These are phyloP conservation scores for Mycena vulgaris DNA, from an alignment of 768 basidiomycete species.

Conservation along the genomic window DNA sequence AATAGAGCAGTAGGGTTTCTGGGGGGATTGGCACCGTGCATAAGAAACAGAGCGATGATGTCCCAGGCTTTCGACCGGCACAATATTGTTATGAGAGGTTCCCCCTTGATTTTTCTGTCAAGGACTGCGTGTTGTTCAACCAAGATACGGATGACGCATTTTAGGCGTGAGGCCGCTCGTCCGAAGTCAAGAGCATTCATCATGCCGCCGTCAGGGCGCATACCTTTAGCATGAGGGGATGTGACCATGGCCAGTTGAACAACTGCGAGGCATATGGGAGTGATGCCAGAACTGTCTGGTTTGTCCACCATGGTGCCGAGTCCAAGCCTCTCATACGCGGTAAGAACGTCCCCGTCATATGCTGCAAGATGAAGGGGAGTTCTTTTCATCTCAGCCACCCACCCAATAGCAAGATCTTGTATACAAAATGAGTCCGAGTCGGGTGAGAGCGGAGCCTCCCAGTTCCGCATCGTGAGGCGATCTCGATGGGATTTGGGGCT, in stretches of 20 bases:
- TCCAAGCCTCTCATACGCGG: conserved; percentile 4
- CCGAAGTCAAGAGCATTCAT: not conserved
- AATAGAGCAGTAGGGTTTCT: not conserved
- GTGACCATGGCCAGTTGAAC: not conserved
- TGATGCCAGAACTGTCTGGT: conserved; percentile 16
- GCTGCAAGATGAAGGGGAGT: conserved; percentile 11
- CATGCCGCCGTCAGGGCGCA: not conserved
- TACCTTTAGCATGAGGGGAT: not conserved
- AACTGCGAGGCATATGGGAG: conserved; percentile 24
- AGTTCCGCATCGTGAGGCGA: conserved; percentile 14
- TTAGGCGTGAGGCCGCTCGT: conserved; percentile 4
- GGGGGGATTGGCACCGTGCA: conserved; percentile 11
- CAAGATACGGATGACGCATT: conserved; percentile 13
- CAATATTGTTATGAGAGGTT: conserved; percentile 9
- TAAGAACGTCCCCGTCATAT: conserved; percentile 21
- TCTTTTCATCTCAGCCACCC: conserved; percentile 1
- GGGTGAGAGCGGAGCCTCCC: not conserved
- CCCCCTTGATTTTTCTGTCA: conserved; percentile 3
- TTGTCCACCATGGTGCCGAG: conserved; percentile 11
- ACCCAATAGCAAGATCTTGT: not conserved
- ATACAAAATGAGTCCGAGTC: conserved; percentile 3
- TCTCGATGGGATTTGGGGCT: not conserved
- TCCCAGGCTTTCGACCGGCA: conserved; percentile 20
- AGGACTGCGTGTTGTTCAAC: conserved; percentile 24
- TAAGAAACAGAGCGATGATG: conserved; percentile 15